Base-by-base conservation (phyloP, 768 basidiomycete species). In the Gelatoporia subvermispora region DNA sequence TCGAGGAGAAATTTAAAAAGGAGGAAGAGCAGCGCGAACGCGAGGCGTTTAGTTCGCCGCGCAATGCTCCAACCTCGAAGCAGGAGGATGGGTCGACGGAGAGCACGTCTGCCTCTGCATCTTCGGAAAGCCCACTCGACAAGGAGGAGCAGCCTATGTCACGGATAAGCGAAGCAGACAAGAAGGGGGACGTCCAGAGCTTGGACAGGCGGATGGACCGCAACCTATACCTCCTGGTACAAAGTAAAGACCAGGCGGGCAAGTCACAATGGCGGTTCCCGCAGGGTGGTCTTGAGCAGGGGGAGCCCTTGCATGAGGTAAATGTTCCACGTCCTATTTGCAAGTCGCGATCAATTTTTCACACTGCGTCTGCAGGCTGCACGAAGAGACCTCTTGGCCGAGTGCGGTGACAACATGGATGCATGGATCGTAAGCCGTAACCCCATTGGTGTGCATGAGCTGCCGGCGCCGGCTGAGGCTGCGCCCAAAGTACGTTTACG, bases 391-490 rank as follows among this genome's bases (percentile, higher is more conserved):
- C 73, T 97, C 18, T 68, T 71, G 41, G 76, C 79, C 2, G 78
- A 86, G 61, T 89, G 87, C 53, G 93, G 93, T 9, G 70, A 75
- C 37, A 70, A 82, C 44, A 91, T 98, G 86, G 93, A 98, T 60
- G 83, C 83, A 11, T 98, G 95, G 94, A 72, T 94, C 52, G 91
- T 95, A n/a, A 81, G 90, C 44, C 80, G 85, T 45, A 88, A 86
- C 48, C 95, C 95, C 3, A 81, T 95, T 55, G 93, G 92, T 3
- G 75, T 89, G 45, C 78, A 82, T 65, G 78, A 83, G 61, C 78
- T 78, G 52, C 53, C 54, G 34, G 52, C 55, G 28, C 28, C 7
- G 36, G 24, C 35, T 47, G 25, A 51, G 60, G 61, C 61, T 13
- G 13, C 13, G 13, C 28, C 28, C 28, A 31, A 49, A 21, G 55